Evolutionary conservation across 495 filamentous ascomycete genomes (phyloP).

Genomic region (Xylaria longipes): DNA sequence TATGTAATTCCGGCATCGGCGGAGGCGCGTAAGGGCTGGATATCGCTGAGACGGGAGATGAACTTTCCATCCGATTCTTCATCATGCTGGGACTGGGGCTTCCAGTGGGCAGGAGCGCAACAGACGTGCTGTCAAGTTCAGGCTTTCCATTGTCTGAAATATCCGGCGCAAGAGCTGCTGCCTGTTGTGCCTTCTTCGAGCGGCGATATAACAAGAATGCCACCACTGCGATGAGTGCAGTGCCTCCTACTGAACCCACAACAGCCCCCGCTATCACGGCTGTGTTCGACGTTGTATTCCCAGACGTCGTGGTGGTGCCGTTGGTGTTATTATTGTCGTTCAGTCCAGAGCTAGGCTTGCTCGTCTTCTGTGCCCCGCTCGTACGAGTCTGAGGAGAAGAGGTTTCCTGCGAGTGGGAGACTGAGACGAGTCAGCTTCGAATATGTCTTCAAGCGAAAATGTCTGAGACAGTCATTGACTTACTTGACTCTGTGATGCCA

Average conservation of each 20-base stretch:
- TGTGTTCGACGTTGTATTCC: slow-evolving; percentile 27
- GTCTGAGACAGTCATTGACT: slow-evolving; percentile 1
- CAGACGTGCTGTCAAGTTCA: slow-evolving; percentile 41
- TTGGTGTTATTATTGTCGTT: slow-evolving; percentile 4
- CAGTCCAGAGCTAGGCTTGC: slow-evolving; percentile 16
- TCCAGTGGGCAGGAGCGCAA: slow-evolving; percentile 31
- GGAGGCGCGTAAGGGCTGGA: slow-evolving; percentile 36
- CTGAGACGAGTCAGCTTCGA: slow-evolving; percentile 24
- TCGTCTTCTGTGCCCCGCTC: slow-evolving; percentile 30
- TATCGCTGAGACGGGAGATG: slow-evolving; percentile 50
- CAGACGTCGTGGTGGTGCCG: slow-evolving; percentile 7
- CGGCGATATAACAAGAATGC: slow-evolving; percentile 45
- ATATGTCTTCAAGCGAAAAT: slow-evolving; percentile 20
- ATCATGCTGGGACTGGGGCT: slow-evolving; percentile 42
- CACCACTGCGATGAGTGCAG: slow-evolving; percentile 40
- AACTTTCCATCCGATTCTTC: slow-evolving; percentile 38
- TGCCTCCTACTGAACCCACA: slow-evolving; percentile 44
- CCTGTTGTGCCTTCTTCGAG: slow-evolving; percentile 20
- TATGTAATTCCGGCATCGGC: slow-evolving; percentile 42
- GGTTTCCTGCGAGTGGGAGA: slow-evolving; percentile 22
- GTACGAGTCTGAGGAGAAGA: slow-evolving; percentile 32
- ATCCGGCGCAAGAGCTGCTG: not conserved
- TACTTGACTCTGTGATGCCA: slow-evolving; percentile 48
- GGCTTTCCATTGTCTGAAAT: slow-evolving; percentile 39
- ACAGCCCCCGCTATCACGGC: slow-evolving; percentile 46